Conservation (phyloP, 2,329 filamentous ascomycete genomes). For the Hymenoscyphus scutula region DNA sequence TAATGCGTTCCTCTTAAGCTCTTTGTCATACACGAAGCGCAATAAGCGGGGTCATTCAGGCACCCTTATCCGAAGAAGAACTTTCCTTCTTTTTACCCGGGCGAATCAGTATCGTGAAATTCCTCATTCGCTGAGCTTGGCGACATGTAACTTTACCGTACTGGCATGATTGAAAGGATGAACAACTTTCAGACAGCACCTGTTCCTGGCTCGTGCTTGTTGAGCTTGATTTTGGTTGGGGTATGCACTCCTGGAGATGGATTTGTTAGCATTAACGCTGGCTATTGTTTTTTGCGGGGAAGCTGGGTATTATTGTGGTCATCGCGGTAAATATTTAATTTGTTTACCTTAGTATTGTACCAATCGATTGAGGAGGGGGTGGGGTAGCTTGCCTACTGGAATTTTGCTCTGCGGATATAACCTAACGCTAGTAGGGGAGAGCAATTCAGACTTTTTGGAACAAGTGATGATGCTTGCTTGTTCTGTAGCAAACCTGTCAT, state of each 20-base stretch:
- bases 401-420: neutral
- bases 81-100: constrained; percentile 22
- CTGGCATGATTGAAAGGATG: constrained; percentile 20
- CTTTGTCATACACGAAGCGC: constrained; percentile 18
- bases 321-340: constrained; percentile 8
- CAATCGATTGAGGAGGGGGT: neutral
- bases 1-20: constrained; percentile 23
- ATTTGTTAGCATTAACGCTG: neutral
- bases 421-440: neutral
- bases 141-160: constrained; percentile 19
- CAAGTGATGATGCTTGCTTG: neutral
- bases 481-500: neutral
- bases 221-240: constrained; percentile 12
- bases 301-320: constrained; percentile 3
- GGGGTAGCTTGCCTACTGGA: neutral
- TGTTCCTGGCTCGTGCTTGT: constrained; percentile 20
- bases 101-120: constrained; percentile 21
- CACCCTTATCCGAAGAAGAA: constrained; percentile 21
- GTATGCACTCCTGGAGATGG: neutral
- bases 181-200: constrained; percentile 15
- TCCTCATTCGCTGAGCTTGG: constrained; percentile 13
- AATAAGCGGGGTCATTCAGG: constrained; percentile 23
- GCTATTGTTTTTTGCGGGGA: constrained; percentile 14
- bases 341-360: neutral
- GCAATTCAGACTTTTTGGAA: neutral